A percentile compares a stretch with the other conserved stretches of the same genome.
phyloP scores from a whole-genome alignment of 1,284 basidiomycete species.

The Prillingera fragicola region DNA sequence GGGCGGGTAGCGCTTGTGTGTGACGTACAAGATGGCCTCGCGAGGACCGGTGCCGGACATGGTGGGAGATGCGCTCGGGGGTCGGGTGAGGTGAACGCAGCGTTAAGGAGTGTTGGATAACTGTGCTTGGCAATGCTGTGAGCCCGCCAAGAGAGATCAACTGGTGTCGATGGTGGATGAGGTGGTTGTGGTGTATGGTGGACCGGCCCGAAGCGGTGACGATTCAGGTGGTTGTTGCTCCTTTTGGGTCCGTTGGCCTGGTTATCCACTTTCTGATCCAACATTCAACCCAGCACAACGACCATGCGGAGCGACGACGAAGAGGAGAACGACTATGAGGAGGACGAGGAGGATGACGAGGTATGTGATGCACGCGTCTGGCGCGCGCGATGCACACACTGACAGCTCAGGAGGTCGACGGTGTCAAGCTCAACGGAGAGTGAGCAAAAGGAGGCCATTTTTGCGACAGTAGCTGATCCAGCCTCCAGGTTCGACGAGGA shows the following conservation, averaged over 20 bases:
- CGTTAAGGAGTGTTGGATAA: too few relatives aligned
- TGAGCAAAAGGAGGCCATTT: too few relatives aligned
- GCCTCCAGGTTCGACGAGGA: constrained; percentile 11
- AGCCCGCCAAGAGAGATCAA: constrained; percentile 1
- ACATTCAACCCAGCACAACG: constrained; percentile 2
- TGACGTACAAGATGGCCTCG: constrained; percentile 70
- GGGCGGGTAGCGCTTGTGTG: neutral
- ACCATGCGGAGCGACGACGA: constrained; percentile 37
- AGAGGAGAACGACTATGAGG: constrained; percentile 28
- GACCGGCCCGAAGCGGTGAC: too few relatives aligned
- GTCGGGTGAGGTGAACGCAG: too few relatives aligned
- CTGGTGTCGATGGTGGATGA: constrained; percentile 2
- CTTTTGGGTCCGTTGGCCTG: too few relatives aligned
- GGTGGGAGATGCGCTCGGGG: constrained; percentile 12
- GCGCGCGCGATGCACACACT: too few relatives aligned
- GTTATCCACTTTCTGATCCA: too few relatives aligned
- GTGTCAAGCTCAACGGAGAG: too few relatives aligned
- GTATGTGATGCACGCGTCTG: constrained; percentile 12
- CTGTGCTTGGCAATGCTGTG: too few relatives aligned
- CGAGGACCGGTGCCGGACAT: constrained; percentile 86
- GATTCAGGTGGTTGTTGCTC: too few relatives aligned
- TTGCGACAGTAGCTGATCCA: neutral
- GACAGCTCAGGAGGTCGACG: too few relatives aligned
- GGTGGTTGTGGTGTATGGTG: neutral
- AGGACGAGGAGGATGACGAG: constrained; percentile 20